Conservation (phyloP, 192 early-diverging fungal genomes). For the Entophlyctis helioformis region DNA sequence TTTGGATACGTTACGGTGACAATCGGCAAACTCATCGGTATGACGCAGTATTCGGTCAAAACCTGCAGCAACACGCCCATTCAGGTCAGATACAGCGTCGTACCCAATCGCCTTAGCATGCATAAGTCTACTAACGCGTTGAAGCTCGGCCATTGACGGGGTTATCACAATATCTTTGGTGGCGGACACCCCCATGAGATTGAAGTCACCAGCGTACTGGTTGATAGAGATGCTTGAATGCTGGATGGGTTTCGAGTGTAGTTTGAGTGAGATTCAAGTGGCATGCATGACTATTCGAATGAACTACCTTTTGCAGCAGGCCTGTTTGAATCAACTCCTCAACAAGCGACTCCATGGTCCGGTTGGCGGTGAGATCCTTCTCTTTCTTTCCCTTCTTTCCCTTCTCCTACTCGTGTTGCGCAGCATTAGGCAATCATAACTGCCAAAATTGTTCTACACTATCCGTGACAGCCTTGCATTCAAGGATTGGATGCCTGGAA, state of each 20-base stretch:
- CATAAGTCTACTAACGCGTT: conserved; percentile 29
- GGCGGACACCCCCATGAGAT: conserved; percentile 21
- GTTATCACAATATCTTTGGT: conserved; percentile 25
- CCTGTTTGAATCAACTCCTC: conserved; percentile 45
- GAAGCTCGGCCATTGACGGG: conserved; percentile 36
- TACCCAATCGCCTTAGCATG: no score
- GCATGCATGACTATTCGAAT: no score
- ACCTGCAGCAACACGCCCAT: conserved; percentile 5
- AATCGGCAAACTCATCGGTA: conserved; percentile 32
- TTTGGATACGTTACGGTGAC: conserved; percentile 20
- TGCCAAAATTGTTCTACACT: no score
- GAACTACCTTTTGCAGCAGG: conserved; percentile 38
- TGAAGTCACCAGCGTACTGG: conserved; percentile 32
- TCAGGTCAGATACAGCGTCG: background rate
- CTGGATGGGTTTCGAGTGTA: no score
- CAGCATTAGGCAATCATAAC: no score
- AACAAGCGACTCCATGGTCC: conserved; percentile 46
- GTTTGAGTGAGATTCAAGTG: no score
- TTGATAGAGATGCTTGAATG: no score
- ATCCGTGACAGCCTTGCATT: no score
- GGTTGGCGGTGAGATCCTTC: conserved; percentile 47
- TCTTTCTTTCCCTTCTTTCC: conserved; percentile 53
- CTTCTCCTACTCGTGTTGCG: no score
- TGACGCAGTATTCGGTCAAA: conserved; percentile 39
- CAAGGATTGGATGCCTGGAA: no score